Base-by-base conservation (phyloP, 2,329 filamentous ascomycete species). In the Drechslerella dactyloides region DNA sequence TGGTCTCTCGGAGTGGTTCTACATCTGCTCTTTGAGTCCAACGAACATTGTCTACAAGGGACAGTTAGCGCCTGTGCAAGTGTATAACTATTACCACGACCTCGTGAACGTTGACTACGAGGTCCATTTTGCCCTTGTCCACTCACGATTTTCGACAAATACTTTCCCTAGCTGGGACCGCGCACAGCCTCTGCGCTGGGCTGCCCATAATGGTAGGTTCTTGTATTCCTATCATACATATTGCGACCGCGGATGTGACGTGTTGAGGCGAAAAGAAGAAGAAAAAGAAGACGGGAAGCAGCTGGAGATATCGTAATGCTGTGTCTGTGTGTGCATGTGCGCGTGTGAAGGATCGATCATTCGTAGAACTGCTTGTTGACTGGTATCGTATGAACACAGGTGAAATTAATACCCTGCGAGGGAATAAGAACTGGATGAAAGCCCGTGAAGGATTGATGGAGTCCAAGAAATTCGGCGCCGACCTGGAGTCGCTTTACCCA, bases 371-470 rank as follows among this genome's bases (percentile, higher is more conserved):
- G 24, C 46, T 59, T 58, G 64, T 73, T 76, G 73, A 76, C 68
- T 52, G 30, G 46, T 59, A 44, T 59, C 19, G 30, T 73, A 63
- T 52, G 59, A 63, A 35, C 19, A 65, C 59, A 85, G 84, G 84
- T 84, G 93, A 97, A 82, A 97, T 97, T 79, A 97, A 97, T 81
- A 97, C 93, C 1, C 83, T 97, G 73, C 90, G 93, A 79, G 93
- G 93, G 73, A 97, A 97, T 84, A 97, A 97, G 85, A 97, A 97
- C 82, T 97, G 93, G 93, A 97, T 97, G 93, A 89, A 93, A 76
- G 93, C 93, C 74, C 89, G 93, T 78, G 93, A 97, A 82, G 93
- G 93, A 81, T 88, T 96, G 75, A 90, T 97, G 85, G 90, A 91
- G 79, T 97, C 93, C 1, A 88, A 93, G 75, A 84, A 96, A 61